Evolutionary conservation across 2,329 filamentous ascomycete species (phyloP).

Genomic region (Cercospora sp.): DNA sequence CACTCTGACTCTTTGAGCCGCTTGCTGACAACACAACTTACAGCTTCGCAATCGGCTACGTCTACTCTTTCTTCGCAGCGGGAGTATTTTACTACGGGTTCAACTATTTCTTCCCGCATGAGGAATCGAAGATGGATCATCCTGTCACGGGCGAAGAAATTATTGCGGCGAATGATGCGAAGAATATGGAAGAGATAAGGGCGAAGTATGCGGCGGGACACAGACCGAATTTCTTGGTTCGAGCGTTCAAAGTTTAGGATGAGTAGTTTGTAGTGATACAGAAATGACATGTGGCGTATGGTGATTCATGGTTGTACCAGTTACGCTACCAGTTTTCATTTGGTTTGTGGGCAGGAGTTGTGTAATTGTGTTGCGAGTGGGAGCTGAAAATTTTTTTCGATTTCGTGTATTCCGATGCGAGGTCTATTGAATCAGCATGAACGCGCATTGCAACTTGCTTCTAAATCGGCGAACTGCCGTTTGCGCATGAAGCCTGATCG

Average conservation of each 20-base stretch:
- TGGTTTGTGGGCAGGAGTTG: background rate
- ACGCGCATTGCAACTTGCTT: no score
- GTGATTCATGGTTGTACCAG: background rate
- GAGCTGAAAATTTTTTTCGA: no score
- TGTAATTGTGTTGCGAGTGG: no score
- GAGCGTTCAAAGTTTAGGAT: constrained; percentile 29
- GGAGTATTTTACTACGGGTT: constrained; percentile 40
- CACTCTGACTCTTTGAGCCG: background rate
- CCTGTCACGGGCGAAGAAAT: constrained; percentile 66
- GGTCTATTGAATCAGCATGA: background rate
- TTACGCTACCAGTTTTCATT: background rate
- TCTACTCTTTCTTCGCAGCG: constrained; percentile 41
- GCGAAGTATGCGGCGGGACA: constrained; percentile 25
- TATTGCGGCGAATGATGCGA: constrained; percentile 40
- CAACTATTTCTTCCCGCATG: constrained; percentile 51
- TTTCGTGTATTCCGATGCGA: background rate
- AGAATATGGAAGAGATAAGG: constrained; percentile 29
- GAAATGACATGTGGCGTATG: background rate
- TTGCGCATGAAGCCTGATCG: no score
- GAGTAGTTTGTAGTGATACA: background rate
- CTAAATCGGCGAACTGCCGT: no score
- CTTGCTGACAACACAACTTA: background rate
- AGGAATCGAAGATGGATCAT: constrained; percentile 83
- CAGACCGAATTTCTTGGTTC: constrained; percentile 27
- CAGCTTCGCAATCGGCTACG: constrained; percentile 45